Evolutionary conservation across 305 asterid species (phyloP), one percentile per base, ranked within the genome.

Genomic region (Fraxinus floribunda): DNA sequence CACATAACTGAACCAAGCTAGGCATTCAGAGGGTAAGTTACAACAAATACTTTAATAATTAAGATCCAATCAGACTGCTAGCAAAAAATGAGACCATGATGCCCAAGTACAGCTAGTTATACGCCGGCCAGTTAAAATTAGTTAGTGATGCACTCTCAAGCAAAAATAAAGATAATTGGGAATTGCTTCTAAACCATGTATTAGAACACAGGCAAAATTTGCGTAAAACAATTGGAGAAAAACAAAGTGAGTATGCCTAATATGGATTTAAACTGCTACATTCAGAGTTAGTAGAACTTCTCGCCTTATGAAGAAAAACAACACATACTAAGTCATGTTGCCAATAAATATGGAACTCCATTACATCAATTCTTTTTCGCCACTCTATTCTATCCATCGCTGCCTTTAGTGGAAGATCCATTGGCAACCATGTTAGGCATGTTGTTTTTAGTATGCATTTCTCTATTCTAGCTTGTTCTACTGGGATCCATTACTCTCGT

Each of bases 151-250:
- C 39, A 70, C 4, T 68, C 16, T 66, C 74, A 66, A 26, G 34
- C 71, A 60, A 60, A 76, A 7, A 16, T 5, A 32, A 70, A 78
- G 41, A 82, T 20, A 44, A 22, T 62, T 55, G 62, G 62, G 81
- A 55, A 71, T 10, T 22, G 78, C 55, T 64, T 52, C 74, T 83
- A 38, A 35, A 75, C 75, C 81, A 80, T 80, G 24, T 55, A 55
- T 4, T 55, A 55, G 64, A 75, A 83, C 57, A 75, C 32, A 38
- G 11, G 57, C 41, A 52, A 73, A 18, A 29, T 4, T 18, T 75
- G 39, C 75, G 16, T 18, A 70, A 70, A 73, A 38, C 0, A 15
- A 30, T 32, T 35, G 41, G 66, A 46, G 74, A 81, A 68, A 18
- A n/a, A 75, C 81, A 71, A 36, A 80, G 83, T 20, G 22, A 77